These are phyloP conservation scores for Neurospora sp. DNA, from an alignment of 495 filamentous ascomycete species.

Conservation along the genomic window DNA sequence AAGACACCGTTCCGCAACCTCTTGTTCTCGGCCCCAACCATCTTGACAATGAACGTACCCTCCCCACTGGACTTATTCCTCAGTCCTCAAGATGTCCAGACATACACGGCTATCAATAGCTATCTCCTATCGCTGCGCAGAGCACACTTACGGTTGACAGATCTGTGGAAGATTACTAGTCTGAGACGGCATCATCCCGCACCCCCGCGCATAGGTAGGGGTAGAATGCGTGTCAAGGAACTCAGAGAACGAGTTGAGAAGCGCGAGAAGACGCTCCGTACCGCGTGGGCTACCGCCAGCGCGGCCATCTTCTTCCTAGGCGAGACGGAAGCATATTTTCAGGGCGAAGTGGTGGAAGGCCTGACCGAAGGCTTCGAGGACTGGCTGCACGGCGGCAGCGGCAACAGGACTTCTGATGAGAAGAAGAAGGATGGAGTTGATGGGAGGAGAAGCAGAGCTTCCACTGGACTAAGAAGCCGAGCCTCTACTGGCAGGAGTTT, in stretches of 20 bases:
- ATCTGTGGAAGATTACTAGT: slow-evolving; percentile 73
- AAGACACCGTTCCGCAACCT: slow-evolving; percentile 63
- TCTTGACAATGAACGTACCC: slow-evolving; percentile 59
- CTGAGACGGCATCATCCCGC: slow-evolving; percentile 67
- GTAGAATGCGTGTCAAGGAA: slow-evolving; percentile 32
- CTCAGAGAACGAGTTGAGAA: slow-evolving; percentile 49
- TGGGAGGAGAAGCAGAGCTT: neutral
- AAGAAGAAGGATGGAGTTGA: neutral
- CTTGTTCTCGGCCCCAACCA: slow-evolving; percentile 66
- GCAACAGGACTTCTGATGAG: slow-evolving; percentile 11
- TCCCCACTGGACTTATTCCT: slow-evolving; percentile 86
- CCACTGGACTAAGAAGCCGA: slow-evolving; percentile 6
- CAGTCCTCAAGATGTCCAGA: slow-evolving; percentile 57
- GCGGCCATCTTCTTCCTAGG: slow-evolving; percentile 80
- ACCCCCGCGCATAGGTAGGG: slow-evolving; percentile 48
- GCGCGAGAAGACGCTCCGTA: slow-evolving; percentile 56
- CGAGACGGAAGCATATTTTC: slow-evolving; percentile 76
- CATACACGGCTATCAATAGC: slow-evolving; percentile 73
- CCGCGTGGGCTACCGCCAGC: slow-evolving; percentile 76
- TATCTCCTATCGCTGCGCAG: slow-evolving; percentile 79
- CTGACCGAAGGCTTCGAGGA: slow-evolving; percentile 59
- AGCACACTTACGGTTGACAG: slow-evolving; percentile 68
- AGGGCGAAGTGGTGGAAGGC: slow-evolving; percentile 75
- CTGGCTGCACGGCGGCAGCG: slow-evolving; percentile 33
- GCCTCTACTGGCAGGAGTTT: slow-evolving; percentile 1